Conservation (phyloP, 2,329 filamentous ascomycete genomes). For the Calonectria ilicicola region DNA sequence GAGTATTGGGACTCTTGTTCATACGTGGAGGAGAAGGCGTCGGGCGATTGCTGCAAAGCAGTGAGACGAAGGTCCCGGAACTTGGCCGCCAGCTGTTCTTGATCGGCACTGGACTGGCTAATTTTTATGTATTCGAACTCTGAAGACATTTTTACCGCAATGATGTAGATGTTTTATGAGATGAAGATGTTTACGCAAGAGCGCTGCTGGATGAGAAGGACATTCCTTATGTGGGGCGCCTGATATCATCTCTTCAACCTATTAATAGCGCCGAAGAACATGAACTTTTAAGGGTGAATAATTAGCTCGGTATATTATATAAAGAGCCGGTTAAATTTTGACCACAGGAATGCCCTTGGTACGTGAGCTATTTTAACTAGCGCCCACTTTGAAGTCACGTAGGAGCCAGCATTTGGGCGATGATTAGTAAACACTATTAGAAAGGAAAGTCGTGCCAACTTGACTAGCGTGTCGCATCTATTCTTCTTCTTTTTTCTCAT, state of each 20-base stretch:
- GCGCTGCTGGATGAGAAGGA: neutral
- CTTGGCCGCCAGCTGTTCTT: neutral
- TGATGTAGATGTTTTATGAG: no score
- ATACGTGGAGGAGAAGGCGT: constrained; percentile 11
- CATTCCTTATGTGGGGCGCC: neutral
- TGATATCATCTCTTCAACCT: neutral
- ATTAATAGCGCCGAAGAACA: no score
- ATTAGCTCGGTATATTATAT: neutral
- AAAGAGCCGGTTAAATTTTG: neutral
- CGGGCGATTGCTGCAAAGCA: constrained; percentile 1
- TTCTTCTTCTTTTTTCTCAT: no score
- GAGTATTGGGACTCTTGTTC: constrained; percentile 4
- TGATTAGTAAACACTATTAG: no score
- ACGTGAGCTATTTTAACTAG: neutral
- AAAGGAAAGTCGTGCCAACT: no score
- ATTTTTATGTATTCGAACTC: neutral
- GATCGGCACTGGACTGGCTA: neutral
- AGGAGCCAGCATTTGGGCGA: no score
- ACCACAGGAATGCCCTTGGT: neutral
- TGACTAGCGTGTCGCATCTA: no score
- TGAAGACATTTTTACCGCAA: neutral
- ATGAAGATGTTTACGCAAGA: neutral
- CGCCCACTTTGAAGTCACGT: no score
- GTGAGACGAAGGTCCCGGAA: constrained; percentile 12
- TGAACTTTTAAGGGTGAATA: no score